phyloP scores from a whole-genome alignment of 768 basidiomycete species.

The Plicaturopsis crispa region DNA sequence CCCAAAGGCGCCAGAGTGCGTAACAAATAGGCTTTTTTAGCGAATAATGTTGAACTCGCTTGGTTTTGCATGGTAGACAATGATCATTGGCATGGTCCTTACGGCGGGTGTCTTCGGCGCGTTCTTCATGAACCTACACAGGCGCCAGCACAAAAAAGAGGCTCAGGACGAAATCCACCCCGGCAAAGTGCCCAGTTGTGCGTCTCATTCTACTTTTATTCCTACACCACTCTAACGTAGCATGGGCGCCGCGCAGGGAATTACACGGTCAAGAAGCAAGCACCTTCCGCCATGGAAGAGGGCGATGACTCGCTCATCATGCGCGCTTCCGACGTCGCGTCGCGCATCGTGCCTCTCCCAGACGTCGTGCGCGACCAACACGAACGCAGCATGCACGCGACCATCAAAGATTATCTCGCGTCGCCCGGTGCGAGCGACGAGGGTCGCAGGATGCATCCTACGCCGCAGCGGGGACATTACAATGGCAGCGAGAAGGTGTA shows the following conservation, averaged over 20 bases:
- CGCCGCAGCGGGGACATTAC: not conserved
- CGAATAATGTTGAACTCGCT: too few species aligned
- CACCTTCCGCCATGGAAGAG: not conserved
- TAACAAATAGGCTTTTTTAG: too few species aligned
- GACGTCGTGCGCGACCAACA: conserved; percentile 6
- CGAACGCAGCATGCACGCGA: conserved; percentile 1
- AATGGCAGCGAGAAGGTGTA: conserved; percentile 3
- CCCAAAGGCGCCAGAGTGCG: too few species aligned
- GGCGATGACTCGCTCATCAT: not conserved
- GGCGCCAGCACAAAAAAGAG: conserved; percentile 2
- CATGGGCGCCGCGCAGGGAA: not conserved
- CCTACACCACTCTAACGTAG: not conserved
- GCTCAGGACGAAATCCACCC: not conserved
- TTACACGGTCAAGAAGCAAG: conserved; percentile 1
- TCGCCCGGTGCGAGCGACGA: not conserved
- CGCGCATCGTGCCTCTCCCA: not conserved
- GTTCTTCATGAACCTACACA: conserved; percentile 6
- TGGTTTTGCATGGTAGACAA: too few species aligned
- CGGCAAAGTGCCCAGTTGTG: conserved; percentile 2
- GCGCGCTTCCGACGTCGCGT: not conserved
- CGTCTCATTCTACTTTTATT: not conserved
- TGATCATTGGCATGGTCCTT: conserved; percentile 1
- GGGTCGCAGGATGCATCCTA: not conserved
- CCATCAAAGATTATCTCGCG: not conserved
- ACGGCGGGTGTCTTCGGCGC: conserved; percentile 2